A percentile compares a stretch with the other conserved stretches of the same genome.
Evolutionary conservation across 2,329 filamentous ascomycete species (phyloP).

Genomic region (Purpureocillium lavendulum): DNA sequence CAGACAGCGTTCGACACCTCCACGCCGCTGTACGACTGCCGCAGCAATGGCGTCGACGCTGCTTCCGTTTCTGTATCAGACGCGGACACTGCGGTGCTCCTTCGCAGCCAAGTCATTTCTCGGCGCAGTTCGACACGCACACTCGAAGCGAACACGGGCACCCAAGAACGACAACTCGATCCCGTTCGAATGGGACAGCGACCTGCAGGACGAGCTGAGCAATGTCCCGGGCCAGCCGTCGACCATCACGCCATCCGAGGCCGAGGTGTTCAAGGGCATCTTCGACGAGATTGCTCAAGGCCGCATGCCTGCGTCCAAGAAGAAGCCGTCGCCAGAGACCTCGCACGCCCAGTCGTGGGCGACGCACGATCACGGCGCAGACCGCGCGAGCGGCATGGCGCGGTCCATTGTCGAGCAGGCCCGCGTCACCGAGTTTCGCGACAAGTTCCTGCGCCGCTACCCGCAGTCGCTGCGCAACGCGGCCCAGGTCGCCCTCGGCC

Average conservation of each 20-base stretch:
- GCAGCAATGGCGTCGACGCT: conserved; percentile 28
- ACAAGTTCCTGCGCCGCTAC: conserved; percentile 27
- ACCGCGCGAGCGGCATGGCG: conserved; percentile 6
- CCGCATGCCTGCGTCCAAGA: conserved; percentile 20
- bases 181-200: conserved; percentile 41
- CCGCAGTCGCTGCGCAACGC: conserved; percentile 29
- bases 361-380: neutral
- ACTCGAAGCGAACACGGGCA: conserved; percentile 7
- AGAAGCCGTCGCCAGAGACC: conserved; percentile 6
- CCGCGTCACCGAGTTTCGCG: conserved; percentile 21
- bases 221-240: conserved; percentile 19
- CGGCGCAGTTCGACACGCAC: conserved; percentile 11
- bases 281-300: conserved; percentile 33
- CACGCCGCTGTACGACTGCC: too few species aligned
- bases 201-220: conserved; percentile 9
- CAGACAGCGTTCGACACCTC: too few species aligned
- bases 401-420: conserved; percentile 24
- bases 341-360: neutral
- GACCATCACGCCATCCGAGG: conserved; percentile 51
- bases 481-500: conserved; percentile 28
- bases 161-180: conserved; percentile 28
- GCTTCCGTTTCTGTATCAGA: conserved; percentile 66
- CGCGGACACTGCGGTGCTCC: conserved; percentile 42
- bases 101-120: conserved; percentile 16
- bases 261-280: conserved; percentile 51